Evolutionary conservation across 176 grass and related monocot genomes (phyloP), one percentile per base, ranked within the genome.

Genomic region (Zea luxurians): DNA sequence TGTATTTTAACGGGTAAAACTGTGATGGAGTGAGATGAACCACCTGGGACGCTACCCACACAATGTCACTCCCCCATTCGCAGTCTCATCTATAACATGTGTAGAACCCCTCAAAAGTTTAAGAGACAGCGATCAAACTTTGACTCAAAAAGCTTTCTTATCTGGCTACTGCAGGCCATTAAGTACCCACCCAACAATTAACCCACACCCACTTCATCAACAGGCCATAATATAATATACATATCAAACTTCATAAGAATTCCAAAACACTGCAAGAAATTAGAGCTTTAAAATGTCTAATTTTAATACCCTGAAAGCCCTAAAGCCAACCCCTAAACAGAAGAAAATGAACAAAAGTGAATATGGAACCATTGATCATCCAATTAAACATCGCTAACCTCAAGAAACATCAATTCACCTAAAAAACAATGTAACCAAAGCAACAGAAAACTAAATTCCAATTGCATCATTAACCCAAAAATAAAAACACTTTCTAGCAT

Each of bases 121-220:
- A 57, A 66, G 53, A 36, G 50, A 52, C 8, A 18, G 27, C 38
- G 27, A 42, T 64, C 3, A 6, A 38, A 69, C 10, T 47, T 69
- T 47, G 2, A 46, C n/a, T 68, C 17, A 20, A 27, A 65, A 65
- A 50, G 15, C 1, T 10, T 64, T 48, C 9, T 18, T n/a, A 38
- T 50, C 35, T 63, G 2, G 53, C 16, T 17, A 54, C 53, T 71
- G 7, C 48, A 53, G 48, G 17, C 0, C 11, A 49, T 70, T 70
- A 68, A 20, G 66, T 21, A 58, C 40, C 12, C 41, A 61, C 6
- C 11, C n/a, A 75, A 27, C n/a, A 75, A 61, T 15, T 37, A 77
- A 77, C 13, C 58, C 44, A 37, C 15, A n/a, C 44, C 53, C 21
- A 63, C 27, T 77, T 64, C 60, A 49, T 64, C 45, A 49, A 48